Evolutionary conservation across 345 rosid species (phyloP), one percentile per base, ranked within the genome.

Genomic region (Euphorbia tirucalli): DNA sequence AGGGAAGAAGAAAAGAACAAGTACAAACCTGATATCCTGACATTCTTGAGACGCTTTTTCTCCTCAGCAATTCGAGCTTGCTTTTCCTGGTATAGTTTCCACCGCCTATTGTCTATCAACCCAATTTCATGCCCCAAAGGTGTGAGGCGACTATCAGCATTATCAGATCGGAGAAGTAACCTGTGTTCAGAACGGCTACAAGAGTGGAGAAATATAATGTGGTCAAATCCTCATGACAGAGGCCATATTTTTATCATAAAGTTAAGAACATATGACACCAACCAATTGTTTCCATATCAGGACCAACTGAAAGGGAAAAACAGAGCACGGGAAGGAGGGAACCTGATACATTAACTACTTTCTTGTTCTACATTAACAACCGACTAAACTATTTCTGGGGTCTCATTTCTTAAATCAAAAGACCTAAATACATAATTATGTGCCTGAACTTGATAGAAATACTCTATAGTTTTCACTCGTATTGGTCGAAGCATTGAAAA

Each of bases 61-160:
- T 94, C 98, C 75, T 90, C 95, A 62, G 84, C 69, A 72, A 94
- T 87, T 75, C 80, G 87, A 75, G 85, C 76, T 88, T 92, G 98
- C 81, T 94, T 94, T 54, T 87, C 97, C 78, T 87, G 88, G 86
- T 92, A 92, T 60, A 89, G 70, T 80, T 84, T 83, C 98, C 98
- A 94, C 65, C 93, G 92, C 73, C 93, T 88, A 78, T 90, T 92
- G 76, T 92, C 91, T 81, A 94, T 94, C 83, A 94, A 59, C 71
- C 98, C 98, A 73, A 94, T 85, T 76, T 90, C 97, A 70, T 81
- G 86, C 24, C 95, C 98, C 80, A 94, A 71, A 75, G 98, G 97
- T 21, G 98, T 94, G 74, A 94, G 97, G 74, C 98, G 95, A 74
- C 97, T 90, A 82, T 94, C 98, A 5, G 98, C 96, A 80, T 94